Evolutionary conservation across 2,329 filamentous ascomycete genomes (phyloP).

Genomic region (Cryphonectria nitschkei): DNA sequence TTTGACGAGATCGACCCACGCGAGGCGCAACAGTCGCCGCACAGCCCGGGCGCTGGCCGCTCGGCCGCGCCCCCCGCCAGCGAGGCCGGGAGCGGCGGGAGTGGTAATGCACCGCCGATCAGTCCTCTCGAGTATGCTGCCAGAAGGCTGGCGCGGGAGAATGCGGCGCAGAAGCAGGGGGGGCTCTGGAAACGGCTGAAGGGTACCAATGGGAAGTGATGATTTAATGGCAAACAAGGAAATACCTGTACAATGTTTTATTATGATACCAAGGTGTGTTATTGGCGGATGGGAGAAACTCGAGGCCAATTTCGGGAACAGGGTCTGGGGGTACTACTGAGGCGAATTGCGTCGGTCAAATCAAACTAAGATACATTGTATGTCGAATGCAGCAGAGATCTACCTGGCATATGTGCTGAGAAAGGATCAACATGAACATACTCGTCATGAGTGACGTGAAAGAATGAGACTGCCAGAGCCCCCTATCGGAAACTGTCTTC

Average conservation of each 20-base stretch:
- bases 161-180: constrained; percentile 27
- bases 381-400: not conserved
- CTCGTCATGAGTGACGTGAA: not conserved
- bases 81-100: constrained; percentile 8
- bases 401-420: not conserved
- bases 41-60: constrained; percentile 43
- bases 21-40: constrained; percentile 52
- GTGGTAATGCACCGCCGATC: constrained; percentile 37
- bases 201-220: constrained; percentile 30
- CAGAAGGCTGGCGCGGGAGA: constrained; percentile 15
- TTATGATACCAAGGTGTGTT: constrained; percentile 8
- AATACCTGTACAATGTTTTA: not conserved
- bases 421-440: not conserved
- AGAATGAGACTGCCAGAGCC: not conserved
- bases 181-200: constrained; percentile 36
- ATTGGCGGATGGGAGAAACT: not conserved
- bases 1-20: constrained; percentile 47
- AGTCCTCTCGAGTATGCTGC: constrained; percentile 44
- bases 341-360: not conserved
- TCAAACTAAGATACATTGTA: not conserved
- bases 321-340: not conserved
- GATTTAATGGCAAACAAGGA: not conserved
- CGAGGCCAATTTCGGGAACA: not conserved
- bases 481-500: not conserved
- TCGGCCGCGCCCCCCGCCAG: constrained; percentile 7